Conservation (phyloP, 169 alveolate species). For the Plasmodium falciparum region DNA sequence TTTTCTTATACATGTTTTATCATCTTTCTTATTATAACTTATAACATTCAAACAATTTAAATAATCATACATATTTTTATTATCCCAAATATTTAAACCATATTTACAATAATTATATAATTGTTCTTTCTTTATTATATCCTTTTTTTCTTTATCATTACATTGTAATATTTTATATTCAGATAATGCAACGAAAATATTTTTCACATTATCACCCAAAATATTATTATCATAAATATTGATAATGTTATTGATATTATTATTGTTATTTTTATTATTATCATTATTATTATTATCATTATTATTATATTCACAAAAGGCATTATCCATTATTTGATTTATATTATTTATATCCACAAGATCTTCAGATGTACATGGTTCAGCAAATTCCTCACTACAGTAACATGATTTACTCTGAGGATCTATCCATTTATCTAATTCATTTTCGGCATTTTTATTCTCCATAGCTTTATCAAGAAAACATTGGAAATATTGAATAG, state of each 20-base stretch:
- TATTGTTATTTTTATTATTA: too few species aligned
- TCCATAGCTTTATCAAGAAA: slow-evolving; percentile 59
- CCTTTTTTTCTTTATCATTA: background rate
- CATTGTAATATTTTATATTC: slow-evolving; percentile 10
- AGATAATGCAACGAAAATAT: slow-evolving; percentile 18
- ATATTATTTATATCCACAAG: slow-evolving; percentile 15
- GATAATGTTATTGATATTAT: too few species aligned
- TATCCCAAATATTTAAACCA: slow-evolving; percentile 37
- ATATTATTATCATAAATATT: too few species aligned
- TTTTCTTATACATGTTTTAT: slow-evolving; percentile 8
- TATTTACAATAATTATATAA: slow-evolving; percentile 38
- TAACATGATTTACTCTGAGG: slow-evolving; percentile 36
- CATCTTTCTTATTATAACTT: background rate
- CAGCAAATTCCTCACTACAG: slow-evolving; percentile 49
- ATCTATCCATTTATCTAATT: slow-evolving; percentile 38
- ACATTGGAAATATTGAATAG: slow-evolving; percentile 44
- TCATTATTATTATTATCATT: too few species aligned
- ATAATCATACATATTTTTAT: slow-evolving; percentile 28
- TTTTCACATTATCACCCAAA: background rate
- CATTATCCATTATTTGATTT: slow-evolving; percentile 6
- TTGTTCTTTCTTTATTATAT: background rate
- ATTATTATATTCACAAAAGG: slow-evolving; percentile 17
- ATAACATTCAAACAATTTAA: slow-evolving; percentile 12
- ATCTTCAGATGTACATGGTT: slow-evolving; percentile 35
- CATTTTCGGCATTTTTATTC: slow-evolving; percentile 14